phyloP scores from a whole-genome alignment of 495 filamentous ascomycete genomes.

The Penicillium simplicissimum region DNA sequence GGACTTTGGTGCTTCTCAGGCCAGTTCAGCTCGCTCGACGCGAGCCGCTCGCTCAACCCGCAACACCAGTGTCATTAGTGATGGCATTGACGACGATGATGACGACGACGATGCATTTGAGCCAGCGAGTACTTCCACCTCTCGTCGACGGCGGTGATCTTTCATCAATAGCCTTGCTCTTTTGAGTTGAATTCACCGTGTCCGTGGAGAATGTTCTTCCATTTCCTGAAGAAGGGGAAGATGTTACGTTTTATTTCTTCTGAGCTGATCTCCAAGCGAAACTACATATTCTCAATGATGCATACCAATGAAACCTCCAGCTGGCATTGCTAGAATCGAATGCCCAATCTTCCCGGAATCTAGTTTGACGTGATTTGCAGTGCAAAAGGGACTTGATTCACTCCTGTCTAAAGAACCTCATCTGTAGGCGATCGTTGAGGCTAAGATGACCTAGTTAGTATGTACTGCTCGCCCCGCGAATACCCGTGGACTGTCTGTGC shows the following conservation, averaged over 20 bases:
- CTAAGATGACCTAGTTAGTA: background rate
- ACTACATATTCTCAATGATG: background rate
- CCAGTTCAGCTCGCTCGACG: constrained; percentile 44
- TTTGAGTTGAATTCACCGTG: background rate
- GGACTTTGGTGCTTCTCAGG: constrained; percentile 64
- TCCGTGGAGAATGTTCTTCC: background rate
- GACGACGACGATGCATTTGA: constrained; percentile 87
- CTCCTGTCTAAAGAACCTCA: background rate
- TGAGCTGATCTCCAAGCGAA: background rate
- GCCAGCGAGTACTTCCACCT: constrained; percentile 38
- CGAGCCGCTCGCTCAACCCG: constrained; percentile 44
- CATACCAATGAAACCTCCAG: no score
- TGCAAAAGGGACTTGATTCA: no score
- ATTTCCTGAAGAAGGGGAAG: background rate
- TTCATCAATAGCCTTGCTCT: background rate
- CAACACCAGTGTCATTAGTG: constrained; percentile 40
- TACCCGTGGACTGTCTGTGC: background rate
- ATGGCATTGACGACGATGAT: constrained; percentile 72
- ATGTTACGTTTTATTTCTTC: background rate
- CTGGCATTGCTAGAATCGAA: no score
- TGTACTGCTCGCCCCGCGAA: background rate
- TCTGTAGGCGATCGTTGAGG: background rate
- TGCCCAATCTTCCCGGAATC: no score
- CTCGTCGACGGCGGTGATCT: constrained; percentile 19
- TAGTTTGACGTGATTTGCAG: no score